Percentiles rank a stretch among this genome's conserved stretches.
Evolutionary conservation across 305 asterid species (phyloP).

Genomic region (Solanum hybrid): DNA sequence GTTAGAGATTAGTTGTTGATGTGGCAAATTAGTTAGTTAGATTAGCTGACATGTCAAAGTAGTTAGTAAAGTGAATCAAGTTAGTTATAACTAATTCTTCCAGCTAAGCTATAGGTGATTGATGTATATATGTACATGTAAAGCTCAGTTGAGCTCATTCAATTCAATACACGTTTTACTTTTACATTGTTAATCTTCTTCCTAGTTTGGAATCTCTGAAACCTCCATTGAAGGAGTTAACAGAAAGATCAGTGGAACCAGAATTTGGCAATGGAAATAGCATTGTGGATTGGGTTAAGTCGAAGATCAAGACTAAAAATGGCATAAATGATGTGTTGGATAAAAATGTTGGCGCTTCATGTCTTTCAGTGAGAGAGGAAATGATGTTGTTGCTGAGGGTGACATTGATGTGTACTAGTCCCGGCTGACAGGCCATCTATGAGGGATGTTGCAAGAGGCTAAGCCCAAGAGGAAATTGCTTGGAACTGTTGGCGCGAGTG

Average conservation of each 20-base stretch:
- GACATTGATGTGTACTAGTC: conserved; percentile 71
- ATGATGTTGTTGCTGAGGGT: conserved; percentile 69
- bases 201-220: no score
- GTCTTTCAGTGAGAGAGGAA: conserved; percentile 68
- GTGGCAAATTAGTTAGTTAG: no score
- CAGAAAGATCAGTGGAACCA: conserved; percentile 47
- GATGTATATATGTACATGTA: no score
- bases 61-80: no score
- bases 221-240: no score
- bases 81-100: no score
- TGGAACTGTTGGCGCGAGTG: conserved; percentile 2
- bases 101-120: no score
- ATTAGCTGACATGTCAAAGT: no score
- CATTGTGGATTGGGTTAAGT: conserved; percentile 78
- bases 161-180: no score
- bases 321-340: conserved; percentile 46
- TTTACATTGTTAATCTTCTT: no score
- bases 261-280: conserved; percentile 88
- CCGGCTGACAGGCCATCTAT: conserved; percentile 84
- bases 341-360: conserved; percentile 53
- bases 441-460: conserved; percentile 89
- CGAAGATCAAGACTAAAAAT: conserved; percentile 38
- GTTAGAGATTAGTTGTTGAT: no score
- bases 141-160: no score
- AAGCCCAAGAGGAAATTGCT: conserved; percentile 53